Percentiles rank a stretch among this genome's conserved stretches.
Conservation (phyloP, 2,329 filamentous ascomycete species). For the Cordyceps pruinosa region DNA sequence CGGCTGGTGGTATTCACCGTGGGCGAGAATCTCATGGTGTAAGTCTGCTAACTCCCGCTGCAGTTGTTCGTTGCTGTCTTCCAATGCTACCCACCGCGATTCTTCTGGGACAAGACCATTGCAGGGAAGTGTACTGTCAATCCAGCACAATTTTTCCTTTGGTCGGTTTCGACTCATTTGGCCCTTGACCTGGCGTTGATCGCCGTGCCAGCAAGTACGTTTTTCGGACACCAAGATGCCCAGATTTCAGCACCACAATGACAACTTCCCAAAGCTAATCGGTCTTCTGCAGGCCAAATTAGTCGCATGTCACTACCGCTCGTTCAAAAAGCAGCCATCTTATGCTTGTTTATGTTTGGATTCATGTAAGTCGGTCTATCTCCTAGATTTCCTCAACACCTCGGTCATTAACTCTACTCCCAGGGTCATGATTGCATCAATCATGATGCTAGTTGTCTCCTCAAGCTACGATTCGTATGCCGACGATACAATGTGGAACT, state of each 20-base stretch:
- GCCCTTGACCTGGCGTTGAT: slow-evolving; percentile 7
- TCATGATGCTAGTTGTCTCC: slow-evolving; percentile 12
- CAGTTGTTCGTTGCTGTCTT: slow-evolving; percentile 9
- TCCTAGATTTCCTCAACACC: neutral
- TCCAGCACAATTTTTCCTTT: slow-evolving; percentile 11
- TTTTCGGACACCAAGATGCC: neutral
- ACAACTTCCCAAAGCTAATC: neutral
- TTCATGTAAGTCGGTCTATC: slow-evolving; percentile 3
- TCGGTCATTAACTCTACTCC: neutral
- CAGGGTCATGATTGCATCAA: slow-evolving; percentile 11
- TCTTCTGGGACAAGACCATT: slow-evolving; percentile 12
- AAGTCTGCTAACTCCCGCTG: neutral
- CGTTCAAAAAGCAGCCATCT: slow-evolving; percentile 6
- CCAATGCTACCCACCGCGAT: slow-evolving; percentile 10
- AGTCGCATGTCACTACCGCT: slow-evolving; percentile 2
- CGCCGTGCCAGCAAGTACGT: slow-evolving; percentile 7
- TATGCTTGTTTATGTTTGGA: slow-evolving; percentile 12
- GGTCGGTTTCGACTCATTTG: slow-evolving; percentile 11
- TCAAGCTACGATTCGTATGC: slow-evolving; percentile 9
- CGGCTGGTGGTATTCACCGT: too few relatives aligned
- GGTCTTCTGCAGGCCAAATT: neutral
- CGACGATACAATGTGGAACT: slow-evolving; percentile 12
- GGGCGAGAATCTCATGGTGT: neutral
- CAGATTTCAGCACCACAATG: neutral
- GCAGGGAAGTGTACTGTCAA: slow-evolving; percentile 6